Evolutionary conservation across 202 grass and related monocot genomes (phyloP).

Genomic region (Eragrostis tef): DNA sequence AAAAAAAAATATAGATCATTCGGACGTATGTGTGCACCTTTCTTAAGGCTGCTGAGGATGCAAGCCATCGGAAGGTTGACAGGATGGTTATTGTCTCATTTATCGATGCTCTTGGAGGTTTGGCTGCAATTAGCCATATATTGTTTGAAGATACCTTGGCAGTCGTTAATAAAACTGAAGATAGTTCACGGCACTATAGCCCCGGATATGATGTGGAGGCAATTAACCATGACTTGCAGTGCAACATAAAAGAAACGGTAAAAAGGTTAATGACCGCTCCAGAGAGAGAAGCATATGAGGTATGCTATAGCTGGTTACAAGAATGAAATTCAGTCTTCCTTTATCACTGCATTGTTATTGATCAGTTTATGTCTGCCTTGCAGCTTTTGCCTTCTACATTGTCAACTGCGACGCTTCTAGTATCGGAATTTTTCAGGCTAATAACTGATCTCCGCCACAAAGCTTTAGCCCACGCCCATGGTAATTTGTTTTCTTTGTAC

Average conservation of each 20-base stretch:
- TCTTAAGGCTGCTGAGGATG: background rate
- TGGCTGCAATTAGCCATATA: conserved; percentile 30
- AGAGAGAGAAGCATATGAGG: background rate
- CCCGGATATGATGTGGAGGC: background rate
- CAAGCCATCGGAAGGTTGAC: background rate
- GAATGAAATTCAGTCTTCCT: too few relatives aligned
- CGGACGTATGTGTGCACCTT: background rate
- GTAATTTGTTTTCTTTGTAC: too few relatives aligned
- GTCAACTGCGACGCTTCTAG: too few relatives aligned
- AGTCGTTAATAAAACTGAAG: background rate
- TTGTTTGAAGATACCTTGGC: conserved; percentile 29
- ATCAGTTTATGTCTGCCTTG: too few relatives aligned
- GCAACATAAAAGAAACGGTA: background rate
- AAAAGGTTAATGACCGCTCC: background rate
- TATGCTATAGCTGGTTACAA: background rate
- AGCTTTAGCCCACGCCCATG: too few relatives aligned
- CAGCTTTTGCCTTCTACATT: too few relatives aligned
- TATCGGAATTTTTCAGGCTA: too few relatives aligned
- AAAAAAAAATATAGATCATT: background rate
- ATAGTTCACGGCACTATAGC: background rate
- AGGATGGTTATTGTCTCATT: background rate
- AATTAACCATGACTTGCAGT: background rate
- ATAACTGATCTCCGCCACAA: too few relatives aligned
- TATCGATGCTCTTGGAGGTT: background rate
- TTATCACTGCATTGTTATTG: too few relatives aligned